phyloP scores from a whole-genome alignment of 192 early-diverging fungal species.

The Gaertneriomyces semiglobifer region DNA sequence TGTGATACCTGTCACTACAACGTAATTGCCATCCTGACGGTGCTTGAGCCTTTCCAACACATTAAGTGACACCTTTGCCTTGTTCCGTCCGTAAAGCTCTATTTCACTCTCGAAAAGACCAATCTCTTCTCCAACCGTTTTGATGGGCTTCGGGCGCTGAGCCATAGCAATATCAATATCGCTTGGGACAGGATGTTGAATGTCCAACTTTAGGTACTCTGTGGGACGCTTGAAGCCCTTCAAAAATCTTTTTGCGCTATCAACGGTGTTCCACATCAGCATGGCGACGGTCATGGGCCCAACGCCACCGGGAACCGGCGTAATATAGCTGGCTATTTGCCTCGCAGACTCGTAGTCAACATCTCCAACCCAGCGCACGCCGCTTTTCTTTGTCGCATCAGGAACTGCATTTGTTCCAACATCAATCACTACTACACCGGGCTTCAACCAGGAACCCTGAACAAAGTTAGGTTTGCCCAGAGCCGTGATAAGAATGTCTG shows the following conservation, averaged over 20 bases:
- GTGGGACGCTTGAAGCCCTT: conserved; percentile 40
- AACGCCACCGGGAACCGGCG: conserved; percentile 98
- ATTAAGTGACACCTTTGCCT: conserved; percentile 85
- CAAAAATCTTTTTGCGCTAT: conserved; percentile 71
- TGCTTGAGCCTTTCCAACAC: conserved; percentile 80
- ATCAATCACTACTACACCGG: conserved; percentile 90
- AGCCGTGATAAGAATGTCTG: conserved; percentile 91
- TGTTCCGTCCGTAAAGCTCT: conserved; percentile 82
- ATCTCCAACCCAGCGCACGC: conserved; percentile 89
- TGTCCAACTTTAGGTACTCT: conserved; percentile 60
- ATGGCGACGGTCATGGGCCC: conserved; percentile 99
- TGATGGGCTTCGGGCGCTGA: conserved; percentile 83
- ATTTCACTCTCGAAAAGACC: conserved; percentile 73
- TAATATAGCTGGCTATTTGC: conserved; percentile 75
- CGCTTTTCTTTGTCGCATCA: conserved; percentile 86
- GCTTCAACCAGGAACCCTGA: conserved; percentile 93
- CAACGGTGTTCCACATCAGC: conserved; percentile 86
- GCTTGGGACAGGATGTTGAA: conserved; percentile 80
- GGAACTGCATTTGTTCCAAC: conserved; percentile 91
- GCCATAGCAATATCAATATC: conserved; percentile 93
- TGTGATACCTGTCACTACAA: conserved; percentile 96
- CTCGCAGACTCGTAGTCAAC: conserved; percentile 76
- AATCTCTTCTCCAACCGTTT: conserved; percentile 75
- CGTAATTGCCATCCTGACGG: conserved; percentile 80
- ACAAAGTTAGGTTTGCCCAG: conserved; percentile 76